Conservation (phyloP, 2,329 filamentous ascomycete genomes). For the Colletotrichum truncatum region DNA sequence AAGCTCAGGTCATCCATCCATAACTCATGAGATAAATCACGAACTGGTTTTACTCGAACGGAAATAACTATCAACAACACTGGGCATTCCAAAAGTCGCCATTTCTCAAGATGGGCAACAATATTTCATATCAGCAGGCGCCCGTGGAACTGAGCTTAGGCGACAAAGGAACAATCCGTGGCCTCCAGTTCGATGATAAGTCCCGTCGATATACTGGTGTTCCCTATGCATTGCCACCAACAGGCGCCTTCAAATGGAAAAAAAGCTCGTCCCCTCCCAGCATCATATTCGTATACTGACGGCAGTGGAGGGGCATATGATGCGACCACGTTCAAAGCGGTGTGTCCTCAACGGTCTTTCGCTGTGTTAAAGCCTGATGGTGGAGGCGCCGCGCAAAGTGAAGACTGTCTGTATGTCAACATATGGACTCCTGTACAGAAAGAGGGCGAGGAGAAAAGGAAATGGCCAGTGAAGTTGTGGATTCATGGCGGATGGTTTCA, state of each 20-base stretch:
- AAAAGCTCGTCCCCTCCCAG: slow-evolving; percentile 44
- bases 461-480: slow-evolving; percentile 50
- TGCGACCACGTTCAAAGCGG: slow-evolving; percentile 43
- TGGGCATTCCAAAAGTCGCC: background rate
- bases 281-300: slow-evolving; percentile 38
- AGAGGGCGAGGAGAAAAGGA: slow-evolving; percentile 34
- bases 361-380: slow-evolving; percentile 36
- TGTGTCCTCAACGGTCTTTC: slow-evolving; percentile 50
- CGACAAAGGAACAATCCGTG: slow-evolving; percentile 39
- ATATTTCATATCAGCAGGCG: slow-evolving; percentile 37
- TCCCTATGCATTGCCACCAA: slow-evolving; percentile 50
- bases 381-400: slow-evolving; percentile 42
- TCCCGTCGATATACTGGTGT: slow-evolving; percentile 44
- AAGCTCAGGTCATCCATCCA: too few relatives aligned
- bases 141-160: slow-evolving; percentile 37
- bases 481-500: slow-evolving; percentile 60
- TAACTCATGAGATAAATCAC: too few relatives aligned
- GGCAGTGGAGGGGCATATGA: slow-evolving; percentile 41
- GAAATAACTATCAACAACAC: background rate
- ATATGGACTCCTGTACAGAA: slow-evolving; percentile 53
- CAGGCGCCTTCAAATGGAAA: slow-evolving; percentile 46
- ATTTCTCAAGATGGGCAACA: slow-evolving; percentile 36
- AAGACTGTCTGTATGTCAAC: slow-evolving; percentile 60
- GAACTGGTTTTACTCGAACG: too few relatives aligned
- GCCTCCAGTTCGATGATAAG: slow-evolving; percentile 45